Evolutionary conservation across 2,329 filamentous ascomycete species (phyloP), one percentile per base, ranked within the genome.

Genomic region (Pseudogymnoascus sp.): DNA sequence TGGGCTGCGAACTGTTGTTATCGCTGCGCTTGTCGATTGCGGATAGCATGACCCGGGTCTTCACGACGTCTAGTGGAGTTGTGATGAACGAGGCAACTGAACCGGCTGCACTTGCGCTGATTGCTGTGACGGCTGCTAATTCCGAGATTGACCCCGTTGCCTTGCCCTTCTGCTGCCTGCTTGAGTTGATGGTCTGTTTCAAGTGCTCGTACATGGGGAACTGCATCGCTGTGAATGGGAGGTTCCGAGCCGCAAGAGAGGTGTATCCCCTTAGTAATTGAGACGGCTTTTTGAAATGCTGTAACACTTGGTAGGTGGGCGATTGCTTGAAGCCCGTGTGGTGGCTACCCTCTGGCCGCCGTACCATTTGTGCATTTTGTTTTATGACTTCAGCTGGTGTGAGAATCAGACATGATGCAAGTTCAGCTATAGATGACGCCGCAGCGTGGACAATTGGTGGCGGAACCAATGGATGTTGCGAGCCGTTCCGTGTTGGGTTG

Each of bases 311-410:
- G 5, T 86, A 48, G 73, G 73, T 73, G 77, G 79, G 62, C 73
- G 65, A 84, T 73, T 0, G 79, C 79, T 63, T 75, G 73, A n/a
- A 82, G 68, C 33, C 5, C 4, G 58, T 0, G 80, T 83, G 0
- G 78, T 79, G n/a, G 65, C 66, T 13, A 70, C 52, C 29, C 36
- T 64, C 62, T 12, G 69, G 70, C 8, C 65, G 69, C 21, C 78
- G 78, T 0, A 94, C 79, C 82, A 96, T 92, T 74, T 96, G 92
- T 0, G 92, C 91, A 74, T 96, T 96, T 72, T 96, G 92, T 76
- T 97, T 96, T 65, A 96, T 84, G 6, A 96, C 90, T 73, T 96
- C 92, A 12, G 91, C 90, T 0, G 92, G 92, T 0, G 92, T 93
- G 36, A 96, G 82, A 64, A 96, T 89, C 18, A 91, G 80, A 71